A percentile compares a stretch with the other conserved stretches of the same genome.
Conservation (phyloP, 352 stramenopile species). For the Globisporangium heterothallicum region DNA sequence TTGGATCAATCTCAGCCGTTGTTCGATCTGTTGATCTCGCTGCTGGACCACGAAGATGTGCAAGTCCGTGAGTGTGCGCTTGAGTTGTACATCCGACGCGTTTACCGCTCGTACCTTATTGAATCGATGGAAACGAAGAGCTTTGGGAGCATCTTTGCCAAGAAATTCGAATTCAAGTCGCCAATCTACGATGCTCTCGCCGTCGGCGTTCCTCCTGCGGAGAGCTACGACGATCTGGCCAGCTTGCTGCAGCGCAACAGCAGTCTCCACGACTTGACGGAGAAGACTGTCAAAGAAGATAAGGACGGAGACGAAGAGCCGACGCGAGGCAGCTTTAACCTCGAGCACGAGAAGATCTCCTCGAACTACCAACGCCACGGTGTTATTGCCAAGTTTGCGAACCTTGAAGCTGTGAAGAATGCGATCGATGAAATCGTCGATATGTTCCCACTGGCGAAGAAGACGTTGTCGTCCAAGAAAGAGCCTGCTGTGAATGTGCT, state of each 20-base stretch:
- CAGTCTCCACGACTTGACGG: slow-evolving; percentile 31
- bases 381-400: slow-evolving; percentile 86
- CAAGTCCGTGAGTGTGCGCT: slow-evolving; percentile 67
- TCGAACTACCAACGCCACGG: slow-evolving; percentile 65
- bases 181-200: slow-evolving; percentile 72
- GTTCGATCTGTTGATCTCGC: slow-evolving; percentile 79
- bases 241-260: slow-evolving; percentile 63
- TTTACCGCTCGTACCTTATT: slow-evolving; percentile 86
- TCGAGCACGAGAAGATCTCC: slow-evolving; percentile 75
- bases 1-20: slow-evolving; percentile 82
- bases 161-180: slow-evolving; percentile 86
- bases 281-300: slow-evolving; percentile 20
- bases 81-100: slow-evolving; percentile 78
- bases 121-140: slow-evolving; percentile 76
- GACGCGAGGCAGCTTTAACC: slow-evolving; percentile 34
- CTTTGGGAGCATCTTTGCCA: slow-evolving; percentile 59
- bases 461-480: slow-evolving; percentile 62
- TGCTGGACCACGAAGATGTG: slow-evolving; percentile 66
- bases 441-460: slow-evolving; percentile 65
- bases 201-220: slow-evolving; percentile 60
- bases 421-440: slow-evolving; percentile 62
- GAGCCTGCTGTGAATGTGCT: slow-evolving; percentile 78
- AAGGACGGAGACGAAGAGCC: slow-evolving; percentile 12
- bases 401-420: slow-evolving; percentile 71
- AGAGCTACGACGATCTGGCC: slow-evolving; percentile 82